These are phyloP conservation scores for Chenopodium quinoa DNA, from an alignment of 148 eudicot species.

Conservation along the genomic window DNA sequence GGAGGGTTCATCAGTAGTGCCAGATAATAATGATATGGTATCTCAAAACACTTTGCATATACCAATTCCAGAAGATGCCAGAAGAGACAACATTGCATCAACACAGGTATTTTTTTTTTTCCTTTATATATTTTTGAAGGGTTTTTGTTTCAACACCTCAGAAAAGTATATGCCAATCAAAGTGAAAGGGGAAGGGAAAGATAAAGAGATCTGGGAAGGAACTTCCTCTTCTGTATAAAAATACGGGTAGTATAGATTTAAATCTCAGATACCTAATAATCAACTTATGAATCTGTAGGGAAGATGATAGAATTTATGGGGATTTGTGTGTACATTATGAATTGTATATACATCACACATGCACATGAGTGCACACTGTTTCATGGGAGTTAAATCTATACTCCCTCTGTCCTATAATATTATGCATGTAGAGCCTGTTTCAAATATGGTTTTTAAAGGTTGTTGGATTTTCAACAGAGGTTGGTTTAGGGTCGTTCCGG, in stretches of 20 bases:
- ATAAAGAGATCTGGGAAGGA: neutral
- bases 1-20: conserved; percentile 49
- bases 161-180: neutral
- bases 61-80: conserved; percentile 44
- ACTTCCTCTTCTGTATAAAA: neutral
- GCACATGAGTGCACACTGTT: neutral
- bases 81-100: conserved; percentile 38
- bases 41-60: conserved; percentile 22
- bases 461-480: too few relatives aligned
- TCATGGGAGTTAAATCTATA: too few relatives aligned
- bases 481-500: too few relatives aligned
- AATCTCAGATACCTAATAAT: neutral
- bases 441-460: too few relatives aligned
- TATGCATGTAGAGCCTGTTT: too few relatives aligned
- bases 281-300: neutral
- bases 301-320: neutral
- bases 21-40: conserved; percentile 28
- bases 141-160: neutral
- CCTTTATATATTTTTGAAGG: neutral
- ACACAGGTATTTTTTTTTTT: conserved; percentile 48
- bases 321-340: neutral
- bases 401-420: too few relatives aligned
- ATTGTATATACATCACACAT: too few relatives aligned
- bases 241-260: neutral
- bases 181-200: neutral